Evolutionary conservation across 2,329 filamentous ascomycete species (phyloP), one percentile per base, ranked within the genome.

Genomic region (Pseudocercospora crystallina): DNA sequence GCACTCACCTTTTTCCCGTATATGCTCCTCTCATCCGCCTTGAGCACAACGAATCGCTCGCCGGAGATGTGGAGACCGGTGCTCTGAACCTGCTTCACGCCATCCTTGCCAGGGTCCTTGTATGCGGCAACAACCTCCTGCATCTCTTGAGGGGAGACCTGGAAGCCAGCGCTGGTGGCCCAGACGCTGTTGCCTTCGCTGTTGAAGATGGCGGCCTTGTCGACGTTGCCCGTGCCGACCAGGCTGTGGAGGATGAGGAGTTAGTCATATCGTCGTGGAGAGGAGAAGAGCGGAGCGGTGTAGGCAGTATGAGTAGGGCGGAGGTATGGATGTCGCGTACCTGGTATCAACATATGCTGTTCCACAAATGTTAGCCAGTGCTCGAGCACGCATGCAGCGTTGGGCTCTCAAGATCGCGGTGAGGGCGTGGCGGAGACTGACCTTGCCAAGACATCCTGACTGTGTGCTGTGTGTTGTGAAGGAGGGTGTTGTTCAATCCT

Each of bases 161-260:
- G 76, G 77, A 96, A 95, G 61, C 79, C 81, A 47, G 80, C 15
- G 26, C 84, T 84, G 36, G 78, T 70, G 54, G 90, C 90, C 89
- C 90, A 95, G 64, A 83, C 80, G 69, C 85, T 90, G 74, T 88
- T 87, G 65, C 90, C 89, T 62, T 87, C 87, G 59, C 75, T 76
- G 73, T 87, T 90, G 78, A 94, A 84, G 71, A 96, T 90, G 69
- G 88, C 87, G 65, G 81, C 90, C 77, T 90, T 86, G 77, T 94
- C 86, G 68, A 95, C 74, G 70, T 91, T 85, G 67, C 85, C 85
- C 65, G 80, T 85, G 75, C 80, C 86, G 67, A 95, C 81, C 65
- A 96, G 83, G 81, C 90, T 95, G 68, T 62, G 34, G 30, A 49
- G 34, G 14, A 10, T 17, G 32, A 47, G 26, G 14, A 40, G 39